Percentiles rank a stretch among this genome's conserved stretches.
These are phyloP conservation scores for Alternaria ventricosa DNA, from an alignment of 2,329 filamentous ascomycete species.

Conservation along the genomic window DNA sequence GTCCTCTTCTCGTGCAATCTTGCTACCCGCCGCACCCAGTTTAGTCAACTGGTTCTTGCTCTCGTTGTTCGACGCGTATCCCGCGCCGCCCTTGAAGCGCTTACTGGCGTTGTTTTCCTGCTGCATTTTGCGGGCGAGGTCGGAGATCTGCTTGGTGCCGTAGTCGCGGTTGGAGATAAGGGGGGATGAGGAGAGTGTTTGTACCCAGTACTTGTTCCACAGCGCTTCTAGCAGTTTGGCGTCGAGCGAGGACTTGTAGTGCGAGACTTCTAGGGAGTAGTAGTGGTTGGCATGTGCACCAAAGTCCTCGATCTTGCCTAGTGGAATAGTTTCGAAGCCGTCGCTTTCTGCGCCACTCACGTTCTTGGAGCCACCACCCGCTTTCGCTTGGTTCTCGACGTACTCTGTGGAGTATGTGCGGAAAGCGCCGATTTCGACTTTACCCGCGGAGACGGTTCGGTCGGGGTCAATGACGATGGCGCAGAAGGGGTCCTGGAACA, in stretches of 20 bases:
- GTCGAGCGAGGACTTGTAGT: conserved; percentile 94
- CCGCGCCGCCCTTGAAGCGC: conserved; percentile 32
- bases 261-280: conserved; percentile 88
- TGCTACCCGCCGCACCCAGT: conserved; percentile 65
- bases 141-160: conserved; percentile 87
- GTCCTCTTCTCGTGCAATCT: conserved; percentile 67
- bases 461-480: conserved; percentile 97
- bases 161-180: conserved; percentile 93
- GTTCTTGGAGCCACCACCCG: conserved; percentile 36
- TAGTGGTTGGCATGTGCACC: conserved; percentile 90
- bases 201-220: conserved; percentile 99
- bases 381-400: conserved; percentile 51
- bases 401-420: conserved; percentile 83
- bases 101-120: conserved; percentile 62
- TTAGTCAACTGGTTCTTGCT: conserved; percentile 60
- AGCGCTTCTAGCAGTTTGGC: conserved; percentile 83
- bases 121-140: conserved; percentile 82
- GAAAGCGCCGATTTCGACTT: conserved; percentile 97
- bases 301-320: conserved; percentile 95
- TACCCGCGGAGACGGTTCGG: conserved; percentile 90
- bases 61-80: conserved; percentile 3
- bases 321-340: conserved; percentile 78
- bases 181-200: conserved; percentile 89
- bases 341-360: conserved; percentile 57
- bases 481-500: conserved; percentile 86